A percentile compares a stretch with the other conserved stretches of the same genome.
Evolutionary conservation across 768 basidiomycete species (phyloP).

Genomic region (Leccinellum rugosiceps): DNA sequence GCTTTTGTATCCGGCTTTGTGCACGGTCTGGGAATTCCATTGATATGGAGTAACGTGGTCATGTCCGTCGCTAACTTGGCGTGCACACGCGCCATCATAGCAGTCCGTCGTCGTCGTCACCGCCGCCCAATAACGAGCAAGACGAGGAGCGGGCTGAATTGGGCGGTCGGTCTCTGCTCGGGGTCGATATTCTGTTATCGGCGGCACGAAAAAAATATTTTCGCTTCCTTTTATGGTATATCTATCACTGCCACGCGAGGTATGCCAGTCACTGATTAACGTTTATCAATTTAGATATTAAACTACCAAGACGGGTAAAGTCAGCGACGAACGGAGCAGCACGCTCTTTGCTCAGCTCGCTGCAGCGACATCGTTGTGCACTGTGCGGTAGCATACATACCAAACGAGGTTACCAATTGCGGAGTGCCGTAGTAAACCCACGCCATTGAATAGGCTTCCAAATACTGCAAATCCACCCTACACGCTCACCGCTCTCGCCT

Average conservation of each 20-base stretch:
- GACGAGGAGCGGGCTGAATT: background rate
- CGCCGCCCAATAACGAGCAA: constrained; percentile 2
- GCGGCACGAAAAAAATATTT: constrained; percentile 20
- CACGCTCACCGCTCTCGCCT: constrained; percentile 10
- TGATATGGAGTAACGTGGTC: constrained; percentile 5
- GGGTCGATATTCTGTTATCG: constrained; percentile 12
- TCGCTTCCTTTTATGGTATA: constrained; percentile 17
- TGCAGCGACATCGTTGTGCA: background rate
- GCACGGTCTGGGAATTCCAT: constrained; percentile 8
- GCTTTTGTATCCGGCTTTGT: constrained; percentile 20
- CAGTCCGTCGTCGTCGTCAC: background rate
- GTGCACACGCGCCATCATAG: background rate
- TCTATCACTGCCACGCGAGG: constrained; percentile 12
- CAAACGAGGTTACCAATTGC: constrained; percentile 12
- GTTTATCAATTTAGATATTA: constrained; percentile 7
- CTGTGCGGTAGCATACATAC: background rate
- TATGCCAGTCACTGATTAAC: constrained; percentile 9
- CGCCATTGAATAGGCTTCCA: constrained; percentile 16
- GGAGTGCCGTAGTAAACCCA: constrained; percentile 24
- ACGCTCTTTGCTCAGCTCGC: background rate
- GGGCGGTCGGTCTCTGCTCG: constrained; percentile 20
- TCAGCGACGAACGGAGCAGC: background rate
- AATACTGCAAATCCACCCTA: constrained; percentile 26
- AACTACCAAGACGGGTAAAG: constrained; percentile 2
- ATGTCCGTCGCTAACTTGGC: background rate